Base-by-base conservation (phyloP, 176 grass and related monocot species). In the Triticum monococcum region DNA sequence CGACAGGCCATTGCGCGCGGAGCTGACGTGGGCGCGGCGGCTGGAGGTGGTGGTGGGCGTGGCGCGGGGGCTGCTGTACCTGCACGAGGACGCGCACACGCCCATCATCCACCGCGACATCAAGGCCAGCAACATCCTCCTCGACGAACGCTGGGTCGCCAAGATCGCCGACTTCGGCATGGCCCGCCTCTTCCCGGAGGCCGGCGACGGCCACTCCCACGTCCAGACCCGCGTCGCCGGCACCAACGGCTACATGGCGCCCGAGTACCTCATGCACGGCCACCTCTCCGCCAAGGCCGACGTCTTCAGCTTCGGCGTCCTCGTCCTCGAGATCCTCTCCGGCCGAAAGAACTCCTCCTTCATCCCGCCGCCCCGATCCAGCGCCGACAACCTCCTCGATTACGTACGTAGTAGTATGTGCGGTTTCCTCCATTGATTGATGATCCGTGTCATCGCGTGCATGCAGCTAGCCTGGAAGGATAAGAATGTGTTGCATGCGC, bases 111-210 rank as follows among this genome's bases (percentile, higher is more conserved):
- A 99, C 90, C 90, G 97, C 11, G 97, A 99, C 83, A 93, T 99
- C 90, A 99, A 99, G 92, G 91, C 94, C 2, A 96, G 97, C 89
- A 99, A 99, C 88, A 94, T 99, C 84, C 88, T 99, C 26, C 82
- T 99, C 8, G 90, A 99, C 79, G 82, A 91, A 8, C 90, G 91
- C 4, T 99, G 93, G 93, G 83, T 84, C 4, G 83, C 97, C 66
- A 99, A 99, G 88, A 99, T 99, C 85, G 97, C 97, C 33, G 97
- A 99, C 86, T 99, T 96, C 67, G 97, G 97, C 79, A 94, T 99
- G 92, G 90, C 94, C 20, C 87, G 97, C 2, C 87, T 99, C 68
- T 99, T 80, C 87, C 94, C 94, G 3, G 94, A 96, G 89, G 87
- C 83, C 35, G 87, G 88, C 45, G 92, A 92, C 69, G 93, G 88